Base-by-base conservation (phyloP, 805 yeast species). In the Saccharomycopsis fermentans region DNA sequence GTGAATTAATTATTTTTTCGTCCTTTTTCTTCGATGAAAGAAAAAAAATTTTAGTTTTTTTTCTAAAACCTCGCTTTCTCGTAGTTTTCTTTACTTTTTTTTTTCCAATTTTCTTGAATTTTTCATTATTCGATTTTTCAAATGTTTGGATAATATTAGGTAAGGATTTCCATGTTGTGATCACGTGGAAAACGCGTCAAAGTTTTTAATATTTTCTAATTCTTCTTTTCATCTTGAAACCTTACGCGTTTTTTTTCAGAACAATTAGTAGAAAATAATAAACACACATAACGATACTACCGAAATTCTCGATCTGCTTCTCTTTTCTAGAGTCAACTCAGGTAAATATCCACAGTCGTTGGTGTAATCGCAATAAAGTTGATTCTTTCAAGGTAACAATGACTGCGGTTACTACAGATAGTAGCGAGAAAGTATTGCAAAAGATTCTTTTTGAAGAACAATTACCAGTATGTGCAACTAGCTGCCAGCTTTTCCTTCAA, bases 401-500 rank as follows among this genome's bases (percentile, higher is more conserved):
- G 11, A 26, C 34, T 26, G 19, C 26, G 5, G 55, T 17, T 2
- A 5, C 21, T 24, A 32, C 35, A 6, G 35, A 9, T 32, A 21
- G 26, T 26, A 17, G n/a, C 9, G 48, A 58, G 35, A 11, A 26
- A 54, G 29, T 26, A 24, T 37, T 59, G 37, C 24, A 27, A 17
- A 34, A 40, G 34, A 36, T 21, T 24, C 29, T 59, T 3, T 37
- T 59, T 19, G 40, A 43, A n/a, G 54, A 57, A 16, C 55, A 57
- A 47, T 24, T 58, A 27, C 57, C 54, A 14, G 59, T 55, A 55
- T 4, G 55, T 43, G 12, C 24, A 17, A 14, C 19, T 37, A 1
- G 21, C 26, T 5, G 26, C 14, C 2, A 48, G 19, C 11, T 19
- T 9, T 39, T 39, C 12, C 9, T 9, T n/a, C n/a, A n/a, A n/a